Percentiles rank a stretch among this genome's conserved stretches.
Evolutionary conservation across 352 stramenopile genomes (phyloP).

Genomic region (Phytophthora hybrid): DNA sequence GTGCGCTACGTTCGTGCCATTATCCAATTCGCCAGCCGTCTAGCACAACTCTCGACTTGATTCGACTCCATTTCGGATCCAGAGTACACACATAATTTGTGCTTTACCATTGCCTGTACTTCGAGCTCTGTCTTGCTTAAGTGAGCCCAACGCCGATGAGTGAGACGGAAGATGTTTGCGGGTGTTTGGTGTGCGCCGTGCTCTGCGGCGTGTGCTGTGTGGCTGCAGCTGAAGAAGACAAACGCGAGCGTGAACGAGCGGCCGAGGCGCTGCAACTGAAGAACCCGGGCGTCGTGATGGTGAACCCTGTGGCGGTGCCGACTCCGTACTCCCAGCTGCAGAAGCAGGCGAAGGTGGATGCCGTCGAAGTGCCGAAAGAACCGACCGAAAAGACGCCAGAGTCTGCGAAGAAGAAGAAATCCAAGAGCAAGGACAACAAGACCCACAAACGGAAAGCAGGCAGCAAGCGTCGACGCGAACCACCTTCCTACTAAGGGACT

Average conservation of each 20-base stretch:
- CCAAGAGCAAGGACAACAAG: constrained; percentile 29
- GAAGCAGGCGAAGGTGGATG: constrained; percentile 24
- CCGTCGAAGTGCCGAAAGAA: constrained; percentile 3
- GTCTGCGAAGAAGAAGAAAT: constrained; percentile 29
- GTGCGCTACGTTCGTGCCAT: constrained; percentile 14
- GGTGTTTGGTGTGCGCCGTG: constrained; percentile 72
- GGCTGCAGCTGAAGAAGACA: constrained; percentile 81
- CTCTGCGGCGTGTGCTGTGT: constrained; percentile 84
- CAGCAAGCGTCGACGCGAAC: constrained; percentile 14
- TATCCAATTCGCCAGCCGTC: constrained; percentile 14
- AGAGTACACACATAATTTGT: too few species aligned
- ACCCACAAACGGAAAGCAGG: constrained; percentile 29
- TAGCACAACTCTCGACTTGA: not conserved
- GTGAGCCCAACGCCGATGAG: constrained; percentile 55
- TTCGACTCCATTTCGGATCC: not conserved
- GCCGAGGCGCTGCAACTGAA: constrained; percentile 54
- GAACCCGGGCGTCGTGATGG: constrained; percentile 55
- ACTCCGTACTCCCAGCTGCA: constrained; percentile 46
- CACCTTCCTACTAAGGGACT: constrained; percentile 11
- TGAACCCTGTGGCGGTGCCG: constrained; percentile 73
- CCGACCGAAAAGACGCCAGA: constrained; percentile 1
- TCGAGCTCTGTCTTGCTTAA: not conserved
- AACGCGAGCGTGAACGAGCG: constrained; percentile 74
- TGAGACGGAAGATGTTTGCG: constrained; percentile 80
- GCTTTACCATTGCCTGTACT: not conserved